Conservation (phyloP, 2,329 filamentous ascomycete genomes). For the Penicillium sumatraense region DNA sequence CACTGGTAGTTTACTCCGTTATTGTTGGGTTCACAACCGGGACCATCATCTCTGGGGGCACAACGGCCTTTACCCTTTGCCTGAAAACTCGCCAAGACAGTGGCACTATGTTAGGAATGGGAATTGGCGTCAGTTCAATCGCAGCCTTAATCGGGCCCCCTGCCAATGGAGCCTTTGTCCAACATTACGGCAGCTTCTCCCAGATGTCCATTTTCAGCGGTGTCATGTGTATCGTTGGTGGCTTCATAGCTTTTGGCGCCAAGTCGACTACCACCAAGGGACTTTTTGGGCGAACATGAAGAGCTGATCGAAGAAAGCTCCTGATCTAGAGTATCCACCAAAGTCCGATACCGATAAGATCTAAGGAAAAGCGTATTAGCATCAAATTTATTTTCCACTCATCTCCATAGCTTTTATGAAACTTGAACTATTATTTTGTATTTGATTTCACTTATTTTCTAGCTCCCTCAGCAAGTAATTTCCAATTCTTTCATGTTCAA, state of each 20-base stretch:
- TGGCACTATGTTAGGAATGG: slow-evolving; percentile 52
- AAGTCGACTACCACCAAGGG: slow-evolving; percentile 32
- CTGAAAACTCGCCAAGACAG: slow-evolving; percentile 52
- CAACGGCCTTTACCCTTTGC: slow-evolving; percentile 32
- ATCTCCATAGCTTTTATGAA: no score
- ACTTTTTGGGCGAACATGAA: neutral
- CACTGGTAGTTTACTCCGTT: slow-evolving; percentile 37
- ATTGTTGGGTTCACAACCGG: slow-evolving; percentile 54
- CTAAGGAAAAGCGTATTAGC: no score
- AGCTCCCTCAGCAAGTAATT: no score
- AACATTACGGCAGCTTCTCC: neutral
- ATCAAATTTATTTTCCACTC: no score
- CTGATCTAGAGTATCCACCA: no score
- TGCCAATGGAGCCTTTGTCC: slow-evolving; percentile 41
- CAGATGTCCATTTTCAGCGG: slow-evolving; percentile 46
- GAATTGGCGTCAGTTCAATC: slow-evolving; percentile 51
- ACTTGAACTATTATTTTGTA: no score
- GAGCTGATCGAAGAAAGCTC: neutral
- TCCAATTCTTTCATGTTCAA: no score
- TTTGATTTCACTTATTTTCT: no score
- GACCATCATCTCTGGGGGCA: slow-evolving; percentile 46
- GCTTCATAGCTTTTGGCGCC: slow-evolving; percentile 35
- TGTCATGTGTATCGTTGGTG: slow-evolving; percentile 18
- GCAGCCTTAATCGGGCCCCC: slow-evolving; percentile 55
- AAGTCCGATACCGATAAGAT: no score